Percentiles rank a stretch among this genome's conserved stretches.
phyloP scores from a whole-genome alignment of 768 basidiomycete species.

The Mrakia hoshinonis region DNA sequence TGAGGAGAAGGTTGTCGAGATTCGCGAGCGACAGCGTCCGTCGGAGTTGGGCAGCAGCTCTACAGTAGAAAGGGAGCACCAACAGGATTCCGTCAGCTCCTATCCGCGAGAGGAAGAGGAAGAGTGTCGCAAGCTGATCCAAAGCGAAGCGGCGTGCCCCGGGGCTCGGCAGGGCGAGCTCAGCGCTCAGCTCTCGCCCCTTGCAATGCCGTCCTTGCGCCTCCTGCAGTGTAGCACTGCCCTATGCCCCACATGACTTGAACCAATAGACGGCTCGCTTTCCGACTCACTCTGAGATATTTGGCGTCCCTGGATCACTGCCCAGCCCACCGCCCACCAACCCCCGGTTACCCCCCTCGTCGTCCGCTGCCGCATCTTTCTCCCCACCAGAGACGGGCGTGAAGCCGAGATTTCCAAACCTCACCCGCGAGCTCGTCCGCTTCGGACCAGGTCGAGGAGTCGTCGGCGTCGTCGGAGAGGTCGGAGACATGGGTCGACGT shows the following conservation, averaged over 20 bases:
- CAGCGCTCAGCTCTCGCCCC: too few species aligned
- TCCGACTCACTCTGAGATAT: slow-evolving; percentile 38
- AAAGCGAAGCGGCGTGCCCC: too few species aligned
- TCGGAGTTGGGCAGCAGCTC: slow-evolving; percentile 39
- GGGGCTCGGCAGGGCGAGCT: too few species aligned
- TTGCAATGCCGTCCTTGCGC: too few species aligned
- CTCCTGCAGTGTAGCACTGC: not conserved
- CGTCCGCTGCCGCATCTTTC: not conserved
- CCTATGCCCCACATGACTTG: too few species aligned
- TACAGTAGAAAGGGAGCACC: not conserved
- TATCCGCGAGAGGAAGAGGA: too few species aligned
- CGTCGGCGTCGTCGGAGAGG: not conserved
- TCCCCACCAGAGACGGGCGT: not conserved
- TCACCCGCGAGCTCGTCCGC: not conserved
- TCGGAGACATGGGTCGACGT: not conserved
- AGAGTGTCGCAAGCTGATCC: not conserved
- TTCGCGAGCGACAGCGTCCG: slow-evolving; percentile 40
- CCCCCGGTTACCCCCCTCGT: not conserved
- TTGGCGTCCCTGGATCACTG: slow-evolving; percentile 40
- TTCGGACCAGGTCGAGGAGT: not conserved
- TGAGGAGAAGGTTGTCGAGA: slow-evolving; percentile 35
- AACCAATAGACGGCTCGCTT: not conserved
- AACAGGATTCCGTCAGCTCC: not conserved
- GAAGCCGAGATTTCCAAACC: not conserved
- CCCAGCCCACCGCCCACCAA: not conserved